Evolutionary conservation across 108 stramenopile genomes (phyloP).

Genomic region (Pseudonitzschia delicatissima): DNA sequence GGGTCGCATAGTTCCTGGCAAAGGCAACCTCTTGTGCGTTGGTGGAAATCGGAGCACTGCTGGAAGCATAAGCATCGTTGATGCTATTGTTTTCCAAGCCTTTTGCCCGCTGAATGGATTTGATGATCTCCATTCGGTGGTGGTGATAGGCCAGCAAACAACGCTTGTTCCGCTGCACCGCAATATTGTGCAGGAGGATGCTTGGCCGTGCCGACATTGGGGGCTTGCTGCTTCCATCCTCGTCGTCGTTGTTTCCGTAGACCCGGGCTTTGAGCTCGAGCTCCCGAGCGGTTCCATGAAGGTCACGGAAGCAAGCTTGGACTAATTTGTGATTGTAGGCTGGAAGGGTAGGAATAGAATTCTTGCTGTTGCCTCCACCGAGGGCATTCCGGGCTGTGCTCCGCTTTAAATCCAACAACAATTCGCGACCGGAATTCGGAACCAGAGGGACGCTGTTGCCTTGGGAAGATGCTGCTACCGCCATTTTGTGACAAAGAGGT

Average conservation of each 20-base stretch:
- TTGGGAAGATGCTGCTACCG: background rate
- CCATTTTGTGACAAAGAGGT: background rate
- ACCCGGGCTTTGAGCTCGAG: constrained; percentile 55
- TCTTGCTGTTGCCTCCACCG: background rate
- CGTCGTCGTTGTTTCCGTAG: background rate
- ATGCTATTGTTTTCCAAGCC: background rate
- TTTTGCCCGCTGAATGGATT: constrained; percentile 7
- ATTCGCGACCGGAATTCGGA: constrained; percentile 62
- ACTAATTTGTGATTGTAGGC: constrained; percentile 88
- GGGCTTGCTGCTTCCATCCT: constrained; percentile 21
- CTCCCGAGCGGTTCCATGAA: constrained; percentile 53
- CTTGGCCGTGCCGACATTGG: constrained; percentile 58
- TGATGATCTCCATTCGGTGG: constrained; percentile 61
- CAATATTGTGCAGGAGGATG: constrained; percentile 81
- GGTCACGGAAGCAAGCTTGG: constrained; percentile 53
- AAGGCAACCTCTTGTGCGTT: constrained; percentile 35
- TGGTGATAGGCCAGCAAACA: constrained; percentile 91
- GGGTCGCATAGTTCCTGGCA: constrained; percentile 19
- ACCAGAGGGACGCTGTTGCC: constrained; percentile 4
- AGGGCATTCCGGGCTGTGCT: constrained; percentile 34
- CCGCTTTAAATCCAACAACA: constrained; percentile 88
- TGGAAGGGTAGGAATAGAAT: constrained; percentile 74
- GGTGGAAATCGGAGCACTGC: constrained; percentile 3
- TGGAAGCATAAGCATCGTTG: background rate
- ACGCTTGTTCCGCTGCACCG: constrained; percentile 89